Evolutionary conservation across 345 rosid species (phyloP).

Genomic region (Sisymbrium altissimum): DNA sequence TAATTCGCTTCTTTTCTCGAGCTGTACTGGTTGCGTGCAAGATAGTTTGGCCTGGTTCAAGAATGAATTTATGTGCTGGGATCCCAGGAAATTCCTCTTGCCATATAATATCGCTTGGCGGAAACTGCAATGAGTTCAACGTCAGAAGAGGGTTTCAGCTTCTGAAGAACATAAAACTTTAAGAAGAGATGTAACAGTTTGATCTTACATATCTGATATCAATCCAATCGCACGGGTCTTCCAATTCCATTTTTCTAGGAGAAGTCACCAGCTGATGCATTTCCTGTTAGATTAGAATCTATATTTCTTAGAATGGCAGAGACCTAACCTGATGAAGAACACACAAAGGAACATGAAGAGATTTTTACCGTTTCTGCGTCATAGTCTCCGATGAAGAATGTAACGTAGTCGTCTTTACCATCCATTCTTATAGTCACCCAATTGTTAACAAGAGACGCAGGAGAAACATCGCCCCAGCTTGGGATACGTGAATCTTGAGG

Average conservation of each 20-base stretch:
- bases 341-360: conserved; percentile 6
- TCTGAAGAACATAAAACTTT: background rate
- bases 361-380: conserved; percentile 13
- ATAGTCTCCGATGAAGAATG: background rate
- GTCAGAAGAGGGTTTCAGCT: conserved; percentile 14
- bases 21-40: conserved; percentile 15
- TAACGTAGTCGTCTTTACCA: background rate
- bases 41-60: conserved; percentile 28
- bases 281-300: conserved; percentile 17
- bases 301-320: conserved; percentile 15
- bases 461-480: conserved; percentile 26
- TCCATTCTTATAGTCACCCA: background rate
- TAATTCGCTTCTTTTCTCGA: background rate
- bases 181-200: background rate
- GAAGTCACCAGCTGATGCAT: background rate
- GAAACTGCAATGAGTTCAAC: conserved; percentile 44
- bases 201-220: conserved; percentile 32
- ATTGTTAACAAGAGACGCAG: conserved; percentile 16
- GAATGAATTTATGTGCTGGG: background rate
- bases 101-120: conserved; percentile 63
- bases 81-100: conserved; percentile 43
- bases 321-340: conserved; percentile 17
- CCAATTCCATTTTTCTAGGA: background rate
- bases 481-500: background rate
- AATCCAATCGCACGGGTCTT: conserved; percentile 26